These are phyloP conservation scores for Phytophthora crassamura DNA, from an alignment of 352 stramenopile genomes.

Conservation along the genomic window DNA sequence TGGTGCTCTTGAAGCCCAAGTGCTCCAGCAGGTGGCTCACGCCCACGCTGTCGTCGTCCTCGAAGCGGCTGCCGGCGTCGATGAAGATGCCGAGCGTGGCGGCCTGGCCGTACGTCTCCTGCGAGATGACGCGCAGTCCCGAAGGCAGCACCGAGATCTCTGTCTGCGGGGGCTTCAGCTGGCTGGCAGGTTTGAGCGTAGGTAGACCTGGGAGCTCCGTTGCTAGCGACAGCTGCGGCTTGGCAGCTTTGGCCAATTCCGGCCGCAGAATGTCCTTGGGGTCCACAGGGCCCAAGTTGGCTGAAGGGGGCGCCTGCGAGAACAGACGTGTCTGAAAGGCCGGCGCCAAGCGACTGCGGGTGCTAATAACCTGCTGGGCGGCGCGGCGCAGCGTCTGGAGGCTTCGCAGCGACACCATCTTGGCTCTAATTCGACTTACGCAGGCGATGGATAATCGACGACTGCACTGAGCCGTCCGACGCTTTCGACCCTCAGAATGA, in stretches of 20 bases:
- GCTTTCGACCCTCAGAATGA: slow-evolving; percentile 22
- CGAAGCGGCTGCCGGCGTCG: slow-evolving; percentile 90
- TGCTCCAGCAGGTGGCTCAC: slow-evolving; percentile 96
- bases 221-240: slow-evolving; percentile 65
- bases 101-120: slow-evolving; percentile 97
- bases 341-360: not conserved
- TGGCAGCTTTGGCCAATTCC: slow-evolving; percentile 35
- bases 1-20: slow-evolving; percentile 95
- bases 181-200: slow-evolving; percentile 83
- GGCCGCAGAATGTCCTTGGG: slow-evolving; percentile 69
- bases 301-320: slow-evolving; percentile 38
- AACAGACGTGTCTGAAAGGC: slow-evolving; percentile 39
- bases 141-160: slow-evolving; percentile 94
- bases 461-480: slow-evolving; percentile 12
- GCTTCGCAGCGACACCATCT: slow-evolving; percentile 40
- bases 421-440: not conserved
- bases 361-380: slow-evolving; percentile 14
- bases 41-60: slow-evolving; percentile 81
- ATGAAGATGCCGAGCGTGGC: slow-evolving; percentile 95
- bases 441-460: slow-evolving; percentile 19
- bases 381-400: slow-evolving; percentile 41
- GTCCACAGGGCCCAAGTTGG: slow-evolving; percentile 29
- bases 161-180: slow-evolving; percentile 89
- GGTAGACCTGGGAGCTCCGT: slow-evolving; percentile 76
- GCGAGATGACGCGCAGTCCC: slow-evolving; percentile 95